These are phyloP conservation scores for Alternaria conjuncta DNA, from an alignment of 2,329 filamentous ascomycete species.

Conservation along the genomic window DNA sequence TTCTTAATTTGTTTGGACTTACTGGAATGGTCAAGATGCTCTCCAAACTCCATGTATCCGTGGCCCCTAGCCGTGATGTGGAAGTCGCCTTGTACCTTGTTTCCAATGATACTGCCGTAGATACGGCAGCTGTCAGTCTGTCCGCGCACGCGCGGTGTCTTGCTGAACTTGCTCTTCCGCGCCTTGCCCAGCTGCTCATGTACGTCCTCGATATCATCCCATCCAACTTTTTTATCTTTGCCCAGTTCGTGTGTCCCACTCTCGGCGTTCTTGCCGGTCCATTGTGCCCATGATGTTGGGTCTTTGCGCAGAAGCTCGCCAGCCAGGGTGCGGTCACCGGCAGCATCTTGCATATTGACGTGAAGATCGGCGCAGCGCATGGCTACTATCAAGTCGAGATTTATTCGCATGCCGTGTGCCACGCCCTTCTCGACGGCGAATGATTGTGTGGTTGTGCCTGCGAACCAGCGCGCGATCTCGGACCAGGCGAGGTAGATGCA, in stretches of 20 bases:
- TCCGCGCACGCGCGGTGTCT: conserved; percentile 72
- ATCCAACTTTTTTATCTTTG: conserved; percentile 44
- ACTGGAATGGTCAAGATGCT: conserved; percentile 83
- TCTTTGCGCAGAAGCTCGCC: conserved; percentile 76
- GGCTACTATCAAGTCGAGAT: conserved; percentile 87
- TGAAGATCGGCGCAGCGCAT: conserved; percentile 92
- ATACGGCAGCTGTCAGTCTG: conserved; percentile 80
- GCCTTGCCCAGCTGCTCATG: conserved; percentile 85
- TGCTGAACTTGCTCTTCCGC: conserved; percentile 69
- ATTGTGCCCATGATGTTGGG: conserved; percentile 79
- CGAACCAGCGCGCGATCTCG: conserved; percentile 83
- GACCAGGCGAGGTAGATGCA: conserved; percentile 77
- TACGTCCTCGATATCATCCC: conserved; percentile 79
- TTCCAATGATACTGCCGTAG: conserved; percentile 87
- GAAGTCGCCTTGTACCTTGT: conserved; percentile 98
- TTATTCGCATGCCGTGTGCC: conserved; percentile 87
- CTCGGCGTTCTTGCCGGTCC: conserved; percentile 75
- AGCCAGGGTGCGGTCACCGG: conserved; percentile 89
- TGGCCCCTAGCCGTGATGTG: conserved; percentile 95
- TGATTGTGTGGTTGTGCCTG: conserved; percentile 81
- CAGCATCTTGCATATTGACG: conserved; percentile 95
- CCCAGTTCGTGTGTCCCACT: conserved; percentile 52
- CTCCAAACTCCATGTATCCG: conserved; percentile 83
- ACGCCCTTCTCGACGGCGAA: conserved; percentile 95
- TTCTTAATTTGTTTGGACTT: conserved; percentile 48